These are phyloP conservation scores for Elaeis guineensis DNA, from an alignment of 176 grass and related monocot species.

Conservation along the genomic window DNA sequence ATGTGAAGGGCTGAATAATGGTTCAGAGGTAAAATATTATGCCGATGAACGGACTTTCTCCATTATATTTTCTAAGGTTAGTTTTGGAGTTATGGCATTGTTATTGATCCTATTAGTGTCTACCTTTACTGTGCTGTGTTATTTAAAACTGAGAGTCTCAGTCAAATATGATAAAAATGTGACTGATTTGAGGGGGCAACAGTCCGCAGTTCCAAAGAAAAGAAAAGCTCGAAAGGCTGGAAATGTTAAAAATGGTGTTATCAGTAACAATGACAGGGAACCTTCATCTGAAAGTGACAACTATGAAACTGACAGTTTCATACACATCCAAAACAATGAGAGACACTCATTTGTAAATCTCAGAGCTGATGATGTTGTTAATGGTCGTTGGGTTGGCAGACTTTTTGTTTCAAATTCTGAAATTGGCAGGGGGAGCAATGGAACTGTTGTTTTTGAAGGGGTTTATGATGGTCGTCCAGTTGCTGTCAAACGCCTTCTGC, in stretches of 20 bases:
- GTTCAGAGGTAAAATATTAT: not conserved
- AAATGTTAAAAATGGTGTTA: conserved; percentile 16
- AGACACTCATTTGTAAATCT: conserved; percentile 14
- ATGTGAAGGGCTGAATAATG: too few relatives aligned
- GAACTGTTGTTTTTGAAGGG: conserved; percentile 92
- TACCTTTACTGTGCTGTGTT: not conserved
- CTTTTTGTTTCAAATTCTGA: conserved; percentile 64
- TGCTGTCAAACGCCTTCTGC: conserved; percentile 78
- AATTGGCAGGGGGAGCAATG: conserved; percentile 97
- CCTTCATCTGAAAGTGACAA: conserved; percentile 30
- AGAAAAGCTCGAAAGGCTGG: conserved; percentile 59
- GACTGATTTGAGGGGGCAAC: conserved; percentile 29
- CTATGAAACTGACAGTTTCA: conserved; percentile 33
- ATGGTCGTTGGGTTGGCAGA: conserved; percentile 71
- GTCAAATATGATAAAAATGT: conserved; percentile 30
- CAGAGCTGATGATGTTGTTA: conserved; percentile 20
- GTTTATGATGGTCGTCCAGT: conserved; percentile 67
- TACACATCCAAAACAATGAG: conserved; percentile 11
- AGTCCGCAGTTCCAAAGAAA: conserved; percentile 53
- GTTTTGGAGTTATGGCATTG: conserved; percentile 2
- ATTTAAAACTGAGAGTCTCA: conserved; percentile 22
- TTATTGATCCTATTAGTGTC: conserved; percentile 26
- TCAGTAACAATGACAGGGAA: conserved; percentile 12
- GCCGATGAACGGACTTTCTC: not conserved
- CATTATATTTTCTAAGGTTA: conserved; percentile 19